phyloP scores from a whole-genome alignment of 23 red algal species.

The Gracilaria domingensis region DNA sequence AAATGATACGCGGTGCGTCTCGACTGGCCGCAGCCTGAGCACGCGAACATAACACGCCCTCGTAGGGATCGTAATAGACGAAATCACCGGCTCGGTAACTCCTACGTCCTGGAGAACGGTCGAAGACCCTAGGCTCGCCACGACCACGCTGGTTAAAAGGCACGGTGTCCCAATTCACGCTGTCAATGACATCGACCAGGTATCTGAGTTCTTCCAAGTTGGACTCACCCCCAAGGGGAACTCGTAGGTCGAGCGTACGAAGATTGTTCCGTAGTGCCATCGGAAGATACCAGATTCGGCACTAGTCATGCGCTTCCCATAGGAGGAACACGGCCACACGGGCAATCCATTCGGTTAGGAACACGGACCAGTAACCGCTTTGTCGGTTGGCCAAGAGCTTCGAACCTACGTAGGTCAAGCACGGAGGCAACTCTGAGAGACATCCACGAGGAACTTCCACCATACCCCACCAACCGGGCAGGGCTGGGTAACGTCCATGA shows the following conservation, averaged over 20 bases:
- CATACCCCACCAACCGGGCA: background rate
- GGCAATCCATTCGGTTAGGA: conserved; percentile 11
- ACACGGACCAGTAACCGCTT: background rate
- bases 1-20: background rate
- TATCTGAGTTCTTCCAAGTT: background rate
- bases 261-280: background rate
- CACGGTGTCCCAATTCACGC: conserved; percentile 3
- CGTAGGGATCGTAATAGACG: conserved; percentile 10
- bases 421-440: background rate
- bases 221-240: background rate
- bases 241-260: background rate
- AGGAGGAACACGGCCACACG: background rate
- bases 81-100: background rate
- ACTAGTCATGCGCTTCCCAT: conserved; percentile 4
- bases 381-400: background rate
- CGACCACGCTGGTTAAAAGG: background rate
- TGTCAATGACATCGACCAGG: background rate
- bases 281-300: background rate
- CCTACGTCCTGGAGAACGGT: background rate
- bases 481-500: background rate
- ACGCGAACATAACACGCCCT: background rate
- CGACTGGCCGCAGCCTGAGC: background rate
- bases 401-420: conserved; percentile 41
- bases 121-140: background rate
- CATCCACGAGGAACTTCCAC: conserved; percentile 6